Evolutionary conservation across 1,139 yeast genomes (phyloP).

Genomic region (Wickerhamiella infanticola): DNA sequence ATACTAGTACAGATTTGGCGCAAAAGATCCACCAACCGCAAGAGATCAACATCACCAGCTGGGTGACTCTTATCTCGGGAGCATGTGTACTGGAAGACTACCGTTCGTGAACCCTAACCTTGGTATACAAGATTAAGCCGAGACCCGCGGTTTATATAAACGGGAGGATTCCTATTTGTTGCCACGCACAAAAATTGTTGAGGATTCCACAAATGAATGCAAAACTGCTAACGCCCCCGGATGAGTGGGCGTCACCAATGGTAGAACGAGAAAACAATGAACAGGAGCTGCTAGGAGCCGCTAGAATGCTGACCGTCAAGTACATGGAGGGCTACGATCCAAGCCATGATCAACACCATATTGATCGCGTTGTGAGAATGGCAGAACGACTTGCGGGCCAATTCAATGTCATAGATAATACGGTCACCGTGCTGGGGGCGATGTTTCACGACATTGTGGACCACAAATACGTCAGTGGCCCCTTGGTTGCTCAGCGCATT

Average conservation of each 20-base stretch:
- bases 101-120: too few relatives aligned
- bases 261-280: not conserved
- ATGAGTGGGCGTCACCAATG: not conserved
- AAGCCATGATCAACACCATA: slow-evolving; percentile 22
- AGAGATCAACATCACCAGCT: too few relatives aligned
- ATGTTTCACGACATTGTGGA: slow-evolving; percentile 26
- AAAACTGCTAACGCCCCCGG: not conserved
- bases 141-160: too few relatives aligned
- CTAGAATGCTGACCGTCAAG: slow-evolving; percentile 10
- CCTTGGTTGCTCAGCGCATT: slow-evolving; percentile 7
- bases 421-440: slow-evolving; percentile 25
- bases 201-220: not conserved
- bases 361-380: slow-evolving; percentile 20
- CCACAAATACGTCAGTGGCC: slow-evolving; percentile 20
- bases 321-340: slow-evolving; percentile 21
- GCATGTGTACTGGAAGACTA: too few relatives aligned
- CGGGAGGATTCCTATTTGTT: too few relatives aligned
- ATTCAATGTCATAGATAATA: slow-evolving; percentile 13
- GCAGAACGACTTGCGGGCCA: slow-evolving; percentile 18
- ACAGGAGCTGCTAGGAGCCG: not conserved
- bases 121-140: too few relatives aligned
- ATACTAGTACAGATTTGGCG: too few relatives aligned
- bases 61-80: too few relatives aligned
- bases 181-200: too few relatives aligned
- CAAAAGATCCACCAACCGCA: too few relatives aligned